Evolutionary conservation across 2,329 filamentous ascomycete species (phyloP).

Genomic region (Fusarium praegraminearum): DNA sequence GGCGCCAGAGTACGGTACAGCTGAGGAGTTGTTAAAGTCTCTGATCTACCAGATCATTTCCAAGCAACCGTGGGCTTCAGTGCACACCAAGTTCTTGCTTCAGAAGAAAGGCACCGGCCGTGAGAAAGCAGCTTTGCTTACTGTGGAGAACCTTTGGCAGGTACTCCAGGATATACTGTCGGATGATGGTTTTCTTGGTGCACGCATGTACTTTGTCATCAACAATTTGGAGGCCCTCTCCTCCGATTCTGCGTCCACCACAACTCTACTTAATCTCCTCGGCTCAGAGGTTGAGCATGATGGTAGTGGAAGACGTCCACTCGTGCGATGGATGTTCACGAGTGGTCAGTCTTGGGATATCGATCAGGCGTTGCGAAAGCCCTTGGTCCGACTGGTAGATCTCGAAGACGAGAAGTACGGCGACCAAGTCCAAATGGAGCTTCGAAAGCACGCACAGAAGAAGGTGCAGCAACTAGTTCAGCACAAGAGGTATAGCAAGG

Average conservation of each 20-base stretch:
- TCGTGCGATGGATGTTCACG: constrained; percentile 56
- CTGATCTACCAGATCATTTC: constrained; percentile 55
- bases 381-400: constrained; percentile 29
- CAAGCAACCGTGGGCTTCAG: constrained; percentile 50
- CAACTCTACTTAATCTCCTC: constrained; percentile 16
- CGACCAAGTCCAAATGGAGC: constrained; percentile 36
- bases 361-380: constrained; percentile 7
- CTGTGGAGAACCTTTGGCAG: constrained; percentile 52
- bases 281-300: constrained; percentile 20
- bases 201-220: constrained; percentile 55
- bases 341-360: constrained; percentile 47
- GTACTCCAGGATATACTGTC: constrained; percentile 57
- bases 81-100: constrained; percentile 53
- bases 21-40: constrained; percentile 57
- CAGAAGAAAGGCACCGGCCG: constrained; percentile 38
- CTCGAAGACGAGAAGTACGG: constrained; percentile 38
- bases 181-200: constrained; percentile 43
- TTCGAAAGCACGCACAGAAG: constrained; percentile 49
- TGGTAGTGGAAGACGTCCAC: not conserved
- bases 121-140: constrained; percentile 25
- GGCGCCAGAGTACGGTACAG: constrained; percentile 53
- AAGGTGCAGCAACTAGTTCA: constrained; percentile 51
- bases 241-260: constrained; percentile 44
- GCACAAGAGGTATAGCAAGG: constrained; percentile 57
- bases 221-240: constrained; percentile 57